phyloP scores from a whole-genome alignment of 768 basidiomycete genomes.

The Trametes meyenii region DNA sequence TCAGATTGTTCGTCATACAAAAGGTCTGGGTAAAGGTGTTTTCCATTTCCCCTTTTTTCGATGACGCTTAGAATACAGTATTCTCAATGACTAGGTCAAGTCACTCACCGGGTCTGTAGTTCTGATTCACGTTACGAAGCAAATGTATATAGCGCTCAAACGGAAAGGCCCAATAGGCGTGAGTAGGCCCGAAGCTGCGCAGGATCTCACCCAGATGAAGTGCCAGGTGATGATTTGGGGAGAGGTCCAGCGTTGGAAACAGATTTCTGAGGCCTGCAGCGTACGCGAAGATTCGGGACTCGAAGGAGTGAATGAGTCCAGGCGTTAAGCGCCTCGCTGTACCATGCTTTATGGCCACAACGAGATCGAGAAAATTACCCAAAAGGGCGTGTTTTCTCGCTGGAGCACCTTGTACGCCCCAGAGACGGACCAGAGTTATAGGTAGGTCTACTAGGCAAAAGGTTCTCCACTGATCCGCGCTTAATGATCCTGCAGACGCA shows the following conservation, averaged over 20 bases:
- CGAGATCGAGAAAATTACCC: constrained; percentile 34
- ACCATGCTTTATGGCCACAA: constrained; percentile 23
- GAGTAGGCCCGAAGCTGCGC: constrained; percentile 33
- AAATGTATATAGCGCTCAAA: constrained; percentile 35
- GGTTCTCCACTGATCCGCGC: constrained; percentile 39
- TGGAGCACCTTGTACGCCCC: constrained; percentile 28
- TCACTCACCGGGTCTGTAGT: constrained; percentile 18
- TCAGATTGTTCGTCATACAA: neutral
- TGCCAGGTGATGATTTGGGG: constrained; percentile 36
- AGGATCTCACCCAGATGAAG: constrained; percentile 36
- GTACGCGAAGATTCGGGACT: constrained; percentile 22
- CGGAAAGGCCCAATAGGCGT: constrained; percentile 28
- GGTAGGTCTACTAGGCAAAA: constrained; percentile 37
- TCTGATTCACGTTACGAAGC: constrained; percentile 29
- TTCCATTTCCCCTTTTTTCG: neutral
- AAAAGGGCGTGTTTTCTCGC: constrained; percentile 22
- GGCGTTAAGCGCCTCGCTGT: constrained; percentile 8
- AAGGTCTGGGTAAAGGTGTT: neutral
- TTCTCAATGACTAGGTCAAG: neutral
- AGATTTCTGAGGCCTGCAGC: constrained; percentile 22
- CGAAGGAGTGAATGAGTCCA: constrained; percentile 7
- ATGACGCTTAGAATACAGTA: no score
- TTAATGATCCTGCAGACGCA: constrained; percentile 32
- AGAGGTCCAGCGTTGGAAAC: constrained; percentile 30
- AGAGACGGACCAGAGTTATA: constrained; percentile 40